phyloP scores from a whole-genome alignment of 2,329 filamentous ascomycete species.

The Colletotrichum incanum region DNA sequence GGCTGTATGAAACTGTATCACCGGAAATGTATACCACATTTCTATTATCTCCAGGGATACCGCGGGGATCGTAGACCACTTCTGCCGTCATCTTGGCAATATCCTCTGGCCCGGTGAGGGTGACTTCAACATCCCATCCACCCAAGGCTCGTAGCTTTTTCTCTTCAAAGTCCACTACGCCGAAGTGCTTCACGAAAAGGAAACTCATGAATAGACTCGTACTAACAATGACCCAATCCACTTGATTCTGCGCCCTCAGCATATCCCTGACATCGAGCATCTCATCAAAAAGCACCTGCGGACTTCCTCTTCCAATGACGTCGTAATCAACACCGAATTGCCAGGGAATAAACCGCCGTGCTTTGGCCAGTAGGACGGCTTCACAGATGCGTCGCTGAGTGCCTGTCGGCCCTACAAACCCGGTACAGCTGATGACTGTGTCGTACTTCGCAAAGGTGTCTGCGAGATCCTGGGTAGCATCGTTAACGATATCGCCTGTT shows the following conservation, averaged over 20 bases:
- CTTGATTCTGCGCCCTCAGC: slow-evolving; percentile 63
- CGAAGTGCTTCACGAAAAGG: slow-evolving; percentile 75
- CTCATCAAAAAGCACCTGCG: slow-evolving; percentile 79
- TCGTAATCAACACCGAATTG: slow-evolving; percentile 84
- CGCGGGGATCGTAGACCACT: slow-evolving; percentile 62
- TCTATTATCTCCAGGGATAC: slow-evolving; percentile 48
- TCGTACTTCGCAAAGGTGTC: slow-evolving; percentile 63
- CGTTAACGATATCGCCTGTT: slow-evolving; percentile 60
- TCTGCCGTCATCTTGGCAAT: slow-evolving; percentile 75
- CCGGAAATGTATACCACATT: slow-evolving; percentile 71
- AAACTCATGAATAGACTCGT: slow-evolving; percentile 82
- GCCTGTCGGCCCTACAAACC: slow-evolving; percentile 70
- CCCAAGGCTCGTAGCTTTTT: slow-evolving; percentile 69
- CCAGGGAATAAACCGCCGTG: slow-evolving; percentile 76
- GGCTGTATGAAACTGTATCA: slow-evolving; percentile 72
- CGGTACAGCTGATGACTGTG: slow-evolving; percentile 73
- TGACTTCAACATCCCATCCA: slow-evolving; percentile 74
- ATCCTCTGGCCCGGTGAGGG: slow-evolving; percentile 74
- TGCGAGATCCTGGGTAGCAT: slow-evolving; percentile 56
- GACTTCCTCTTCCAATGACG: slow-evolving; percentile 69
- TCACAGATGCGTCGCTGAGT: slow-evolving; percentile 71
- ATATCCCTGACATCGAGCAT: slow-evolving; percentile 72
- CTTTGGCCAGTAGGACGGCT: slow-evolving; percentile 67
- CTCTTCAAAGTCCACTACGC: slow-evolving; percentile 68
- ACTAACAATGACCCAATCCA: slow-evolving; percentile 76